These are phyloP conservation scores for Phalaenopsis equestris DNA, from an alignment of 106 monocot genomes.

Conservation along the genomic window DNA sequence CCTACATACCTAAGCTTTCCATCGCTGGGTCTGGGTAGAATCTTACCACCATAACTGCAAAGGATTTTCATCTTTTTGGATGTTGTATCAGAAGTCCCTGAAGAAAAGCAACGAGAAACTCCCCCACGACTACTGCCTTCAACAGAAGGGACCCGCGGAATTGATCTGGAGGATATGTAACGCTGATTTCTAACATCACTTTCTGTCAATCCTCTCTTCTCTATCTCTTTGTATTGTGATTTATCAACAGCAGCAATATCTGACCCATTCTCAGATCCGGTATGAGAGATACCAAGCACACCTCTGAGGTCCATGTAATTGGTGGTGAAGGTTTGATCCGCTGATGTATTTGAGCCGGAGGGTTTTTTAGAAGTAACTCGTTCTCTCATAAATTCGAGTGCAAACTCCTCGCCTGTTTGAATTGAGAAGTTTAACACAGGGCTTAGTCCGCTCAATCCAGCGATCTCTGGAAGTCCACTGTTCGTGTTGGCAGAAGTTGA, in stretches of 20 bases:
- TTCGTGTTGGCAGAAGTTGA: constrained; percentile 27
- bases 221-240: constrained; percentile 28
- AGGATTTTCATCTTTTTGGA: constrained; percentile 60
- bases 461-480: constrained; percentile 26
- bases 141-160: constrained; percentile 25
- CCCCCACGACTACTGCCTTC: constrained; percentile 41
- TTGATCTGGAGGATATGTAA: constrained; percentile 30
- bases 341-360: constrained; percentile 33
- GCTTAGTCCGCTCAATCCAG: constrained; percentile 23
- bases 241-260: constrained; percentile 28
- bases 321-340: constrained; percentile 31
- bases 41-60: constrained; percentile 84
- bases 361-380: constrained; percentile 35
- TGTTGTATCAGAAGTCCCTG: constrained; percentile 51
- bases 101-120: constrained; percentile 38
- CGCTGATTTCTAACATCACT: constrained; percentile 28
- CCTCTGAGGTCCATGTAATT: constrained; percentile 46
- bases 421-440: constrained; percentile 71
- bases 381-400: constrained; percentile 83
- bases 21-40: constrained; percentile 86
- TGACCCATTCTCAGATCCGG: constrained; percentile 39
- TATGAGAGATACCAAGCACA: constrained; percentile 25
- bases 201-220: constrained; percentile 28
- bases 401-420: constrained; percentile 92
- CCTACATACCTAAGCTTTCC: constrained; percentile 93